phyloP scores from a whole-genome alignment of 1,284 basidiomycete species.

The Sparassis latifolia region DNA sequence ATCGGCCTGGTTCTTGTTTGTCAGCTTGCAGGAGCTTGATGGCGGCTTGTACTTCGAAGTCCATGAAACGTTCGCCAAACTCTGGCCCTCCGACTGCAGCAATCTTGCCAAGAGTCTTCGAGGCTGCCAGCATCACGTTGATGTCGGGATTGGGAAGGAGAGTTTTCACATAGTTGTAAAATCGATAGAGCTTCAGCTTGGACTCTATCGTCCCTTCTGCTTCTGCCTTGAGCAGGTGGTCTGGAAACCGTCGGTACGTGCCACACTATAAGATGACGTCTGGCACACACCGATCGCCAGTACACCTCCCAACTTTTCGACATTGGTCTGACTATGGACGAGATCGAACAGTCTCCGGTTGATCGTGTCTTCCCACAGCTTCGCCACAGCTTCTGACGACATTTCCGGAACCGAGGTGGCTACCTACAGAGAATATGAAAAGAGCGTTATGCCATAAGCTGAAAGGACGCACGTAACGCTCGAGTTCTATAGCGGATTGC shows the following conservation, averaged over 20 bases:
- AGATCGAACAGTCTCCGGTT: constrained; percentile 77
- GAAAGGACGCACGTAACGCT: constrained; percentile 51
- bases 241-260: constrained; percentile 30
- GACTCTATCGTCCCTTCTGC: constrained; percentile 73
- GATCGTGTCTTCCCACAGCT: constrained; percentile 79
- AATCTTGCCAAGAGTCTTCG: constrained; percentile 79
- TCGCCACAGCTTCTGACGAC: constrained; percentile 68
- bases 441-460: not conserved
- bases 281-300: constrained; percentile 66
- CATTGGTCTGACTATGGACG: constrained; percentile 70
- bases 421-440: constrained; percentile 38
- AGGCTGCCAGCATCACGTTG: constrained; percentile 84
- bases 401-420: constrained; percentile 67
- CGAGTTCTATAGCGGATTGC: constrained; percentile 60
- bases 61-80: constrained; percentile 85
- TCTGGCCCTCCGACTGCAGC: constrained; percentile 75
- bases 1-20: constrained; percentile 70
- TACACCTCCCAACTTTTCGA: constrained; percentile 78
- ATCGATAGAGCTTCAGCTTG: constrained; percentile 73
- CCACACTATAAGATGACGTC: not conserved
- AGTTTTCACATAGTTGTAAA: constrained; percentile 89
- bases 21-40: constrained; percentile 74
- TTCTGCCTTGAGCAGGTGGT: constrained; percentile 64
- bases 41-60: constrained; percentile 77
- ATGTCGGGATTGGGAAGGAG: constrained; percentile 80